phyloP scores from a whole-genome alignment of 2,329 filamentous ascomycete genomes.

The Dothidotthia symphoricarpi region DNA sequence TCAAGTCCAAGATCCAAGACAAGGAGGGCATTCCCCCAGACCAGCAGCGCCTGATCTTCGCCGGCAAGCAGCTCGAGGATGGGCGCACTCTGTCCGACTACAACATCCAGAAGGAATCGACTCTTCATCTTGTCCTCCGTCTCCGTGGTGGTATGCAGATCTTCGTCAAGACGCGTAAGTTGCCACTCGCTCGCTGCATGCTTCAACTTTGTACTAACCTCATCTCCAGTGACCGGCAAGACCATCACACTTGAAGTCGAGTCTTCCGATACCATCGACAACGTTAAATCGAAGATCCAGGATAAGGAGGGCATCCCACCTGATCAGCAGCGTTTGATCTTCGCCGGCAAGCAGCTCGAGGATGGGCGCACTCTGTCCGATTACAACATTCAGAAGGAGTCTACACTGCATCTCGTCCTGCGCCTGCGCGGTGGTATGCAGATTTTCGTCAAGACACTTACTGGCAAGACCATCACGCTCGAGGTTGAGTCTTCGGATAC shows the following conservation, averaged over 20 bases:
- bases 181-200: conserved; percentile 25
- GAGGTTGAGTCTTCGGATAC: conserved; percentile 75
- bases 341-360: conserved; percentile 59
- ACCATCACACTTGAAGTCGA: conserved; percentile 50
- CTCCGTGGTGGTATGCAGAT: conserved; percentile 65
- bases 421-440: conserved; percentile 65
- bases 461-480: conserved; percentile 64
- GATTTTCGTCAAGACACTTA: conserved; percentile 64
- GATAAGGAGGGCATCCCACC: conserved; percentile 61
- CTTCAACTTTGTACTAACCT: conserved; percentile 25
- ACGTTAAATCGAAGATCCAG: conserved; percentile 50
- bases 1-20: conserved; percentile 96
- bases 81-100: conserved; percentile 88
- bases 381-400: conserved; percentile 60
- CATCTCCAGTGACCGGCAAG: conserved; percentile 56
- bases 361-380: conserved; percentile 57
- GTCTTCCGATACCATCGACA: conserved; percentile 43
- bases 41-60: conserved; percentile 95
- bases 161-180: conserved; percentile 58
- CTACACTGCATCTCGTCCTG: conserved; percentile 71
- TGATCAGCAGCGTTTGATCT: conserved; percentile 59
- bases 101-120: conserved; percentile 86
- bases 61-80: conserved; percentile 95
- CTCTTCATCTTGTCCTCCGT: conserved; percentile 72
- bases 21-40: conserved; percentile 97